Conservation (phyloP, 345 rosid species). For the Raphanus sativus region DNA sequence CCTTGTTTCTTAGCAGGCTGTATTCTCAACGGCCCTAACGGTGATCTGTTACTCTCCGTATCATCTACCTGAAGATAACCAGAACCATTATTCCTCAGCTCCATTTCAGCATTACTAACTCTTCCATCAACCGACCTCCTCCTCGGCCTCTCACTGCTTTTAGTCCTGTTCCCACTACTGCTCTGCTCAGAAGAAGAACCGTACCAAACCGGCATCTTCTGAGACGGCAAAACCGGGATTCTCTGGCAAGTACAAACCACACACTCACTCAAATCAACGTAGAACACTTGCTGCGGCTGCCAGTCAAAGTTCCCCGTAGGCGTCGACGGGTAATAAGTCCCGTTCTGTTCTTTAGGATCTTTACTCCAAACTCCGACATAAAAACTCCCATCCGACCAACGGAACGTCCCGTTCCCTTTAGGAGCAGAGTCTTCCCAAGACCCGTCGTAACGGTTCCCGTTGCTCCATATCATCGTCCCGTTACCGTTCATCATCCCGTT, state of each 20-base stretch:
- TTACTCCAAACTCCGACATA: conserved; percentile 93
- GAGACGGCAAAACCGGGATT: conserved; percentile 68
- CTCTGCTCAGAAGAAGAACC: conserved; percentile 45
- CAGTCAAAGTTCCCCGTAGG: conserved; percentile 63
- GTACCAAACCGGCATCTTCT: conserved; percentile 70
- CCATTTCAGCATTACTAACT: conserved; percentile 50
- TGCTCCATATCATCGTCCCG: conserved; percentile 82
- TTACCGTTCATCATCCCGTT: conserved; percentile 71
- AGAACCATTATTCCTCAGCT: conserved; percentile 47
- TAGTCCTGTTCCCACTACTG: conserved; percentile 32
- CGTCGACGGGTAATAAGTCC: conserved; percentile 76
- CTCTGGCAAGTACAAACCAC: conserved; percentile 62
- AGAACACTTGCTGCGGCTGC: conserved; percentile 74
- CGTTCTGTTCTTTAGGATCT: conserved; percentile 72
- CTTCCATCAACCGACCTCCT: conserved; percentile 76
- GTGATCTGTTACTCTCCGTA: conserved; percentile 31
- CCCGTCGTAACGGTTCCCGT: conserved; percentile 87
- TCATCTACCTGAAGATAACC: conserved; percentile 49
- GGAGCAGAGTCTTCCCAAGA: conserved; percentile 88
- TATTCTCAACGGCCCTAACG: conserved; percentile 42
- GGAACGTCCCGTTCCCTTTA: conserved; percentile 80
- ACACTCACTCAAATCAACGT: conserved; percentile 61
- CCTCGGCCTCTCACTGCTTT: conserved; percentile 42
- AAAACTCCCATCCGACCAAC: conserved; percentile 72
- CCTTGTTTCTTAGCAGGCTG: conserved; percentile 82